These are phyloP conservation scores for Melanopsichium pennsylvanicum DNA, from an alignment of 1,284 basidiomycete species.

Conservation along the genomic window DNA sequence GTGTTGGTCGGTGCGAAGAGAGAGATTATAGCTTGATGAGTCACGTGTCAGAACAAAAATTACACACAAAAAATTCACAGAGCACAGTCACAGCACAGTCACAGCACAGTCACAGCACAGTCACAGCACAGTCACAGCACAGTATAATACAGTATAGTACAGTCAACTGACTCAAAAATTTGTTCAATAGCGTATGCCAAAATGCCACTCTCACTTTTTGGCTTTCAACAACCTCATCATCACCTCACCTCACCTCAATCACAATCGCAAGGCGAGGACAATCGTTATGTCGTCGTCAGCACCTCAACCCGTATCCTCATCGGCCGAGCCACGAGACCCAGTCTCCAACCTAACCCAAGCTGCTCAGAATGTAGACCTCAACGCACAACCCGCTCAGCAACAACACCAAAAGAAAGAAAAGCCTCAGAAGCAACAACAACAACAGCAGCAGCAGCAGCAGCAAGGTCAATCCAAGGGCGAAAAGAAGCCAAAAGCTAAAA, in stretches of 20 bases:
- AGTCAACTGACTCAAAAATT: constrained; percentile 5
- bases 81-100: too few species aligned
- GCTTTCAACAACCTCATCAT: background rate
- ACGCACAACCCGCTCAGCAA: constrained; percentile 22
- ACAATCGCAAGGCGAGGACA: constrained; percentile 1
- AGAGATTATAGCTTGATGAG: too few species aligned
- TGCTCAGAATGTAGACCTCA: constrained; percentile 39
- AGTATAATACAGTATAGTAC: constrained; percentile 12
- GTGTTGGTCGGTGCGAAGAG: constrained; percentile 5
- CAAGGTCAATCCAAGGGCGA: constrained; percentile 41
- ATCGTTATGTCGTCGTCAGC: constrained; percentile 38
- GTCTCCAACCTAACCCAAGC: constrained; percentile 46
- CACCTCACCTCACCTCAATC: background rate
- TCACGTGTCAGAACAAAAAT: too few species aligned
- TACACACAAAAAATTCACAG: too few species aligned
- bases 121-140: too few species aligned
- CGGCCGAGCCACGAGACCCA: constrained; percentile 46
- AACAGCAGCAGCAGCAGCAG: constrained; percentile 30
- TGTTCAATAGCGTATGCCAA: too few species aligned
- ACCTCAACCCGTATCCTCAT: constrained; percentile 49
- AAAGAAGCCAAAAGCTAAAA: constrained; percentile 54
- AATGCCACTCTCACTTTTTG: too few species aligned
- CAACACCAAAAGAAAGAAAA: constrained; percentile 21
- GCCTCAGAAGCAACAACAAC: constrained; percentile 13
- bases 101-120: too few species aligned